Evolutionary conservation across 2,329 filamentous ascomycete genomes (phyloP).

Genomic region (Fusarium dlaminii): DNA sequence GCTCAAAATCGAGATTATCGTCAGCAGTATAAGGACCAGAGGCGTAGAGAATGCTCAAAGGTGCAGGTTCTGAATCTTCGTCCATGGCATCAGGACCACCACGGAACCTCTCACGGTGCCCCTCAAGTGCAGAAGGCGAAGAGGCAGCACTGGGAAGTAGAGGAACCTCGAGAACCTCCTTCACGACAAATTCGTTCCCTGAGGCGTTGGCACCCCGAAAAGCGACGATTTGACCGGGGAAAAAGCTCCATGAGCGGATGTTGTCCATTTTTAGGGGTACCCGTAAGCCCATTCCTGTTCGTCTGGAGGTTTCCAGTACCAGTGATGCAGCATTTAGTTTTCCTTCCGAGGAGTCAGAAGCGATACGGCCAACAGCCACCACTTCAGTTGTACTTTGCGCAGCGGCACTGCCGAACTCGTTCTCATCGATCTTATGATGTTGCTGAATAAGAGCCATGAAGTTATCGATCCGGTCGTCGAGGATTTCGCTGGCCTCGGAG

Average conservation of each 20-base stretch:
- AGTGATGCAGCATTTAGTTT: constrained; percentile 87
- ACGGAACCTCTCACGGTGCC: constrained; percentile 74
- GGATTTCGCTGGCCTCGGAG: constrained; percentile 88
- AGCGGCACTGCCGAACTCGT: constrained; percentile 86
- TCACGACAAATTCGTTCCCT: constrained; percentile 82
- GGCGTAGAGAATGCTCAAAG: constrained; percentile 80
- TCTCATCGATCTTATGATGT: constrained; percentile 79
- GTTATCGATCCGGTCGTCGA: constrained; percentile 95
- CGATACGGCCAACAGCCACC: constrained; percentile 90
- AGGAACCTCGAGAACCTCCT: constrained; percentile 79
- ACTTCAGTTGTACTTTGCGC: constrained; percentile 86
- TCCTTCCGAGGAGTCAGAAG: constrained; percentile 85
- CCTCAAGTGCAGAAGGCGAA: constrained; percentile 69
- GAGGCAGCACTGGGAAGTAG: constrained; percentile 80
- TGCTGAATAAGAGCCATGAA: constrained; percentile 80
- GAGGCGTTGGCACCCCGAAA: constrained; percentile 87
- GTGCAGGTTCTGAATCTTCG: constrained; percentile 61
- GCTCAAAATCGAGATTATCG: constrained; percentile 90
- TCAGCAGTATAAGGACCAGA: constrained; percentile 93
- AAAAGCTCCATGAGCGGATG: constrained; percentile 79
- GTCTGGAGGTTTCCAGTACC: constrained; percentile 86
- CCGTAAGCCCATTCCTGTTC: constrained; percentile 82
- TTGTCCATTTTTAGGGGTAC: constrained; percentile 81
- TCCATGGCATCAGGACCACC: constrained; percentile 72
- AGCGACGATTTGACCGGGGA: constrained; percentile 93